Percentiles rank a stretch among this genome's conserved stretches.
These are phyloP conservation scores for Aspergillus persii DNA, from an alignment of 2,329 filamentous ascomycete genomes.

Conservation along the genomic window DNA sequence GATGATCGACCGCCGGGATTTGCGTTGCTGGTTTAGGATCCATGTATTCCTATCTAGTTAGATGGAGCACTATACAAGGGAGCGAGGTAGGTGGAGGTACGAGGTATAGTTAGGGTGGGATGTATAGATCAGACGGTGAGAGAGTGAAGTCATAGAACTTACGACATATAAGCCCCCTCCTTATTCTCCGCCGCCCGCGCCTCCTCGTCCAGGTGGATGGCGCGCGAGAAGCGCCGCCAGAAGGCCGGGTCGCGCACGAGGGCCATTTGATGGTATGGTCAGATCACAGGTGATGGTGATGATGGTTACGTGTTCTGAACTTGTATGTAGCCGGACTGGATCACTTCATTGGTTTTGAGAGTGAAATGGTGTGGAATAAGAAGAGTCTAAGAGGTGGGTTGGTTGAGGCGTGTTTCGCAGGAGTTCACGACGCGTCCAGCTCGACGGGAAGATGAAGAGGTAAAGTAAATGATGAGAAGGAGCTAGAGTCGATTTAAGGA, in stretches of 20 bases:
- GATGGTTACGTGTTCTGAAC: neutral
- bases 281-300: neutral
- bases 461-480: too few species aligned
- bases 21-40: slow-evolving; percentile 52
- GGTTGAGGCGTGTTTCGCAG: too few species aligned
- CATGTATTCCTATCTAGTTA: slow-evolving; percentile 49
- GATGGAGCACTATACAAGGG: neutral
- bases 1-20: slow-evolving; percentile 49
- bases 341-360: too few species aligned
- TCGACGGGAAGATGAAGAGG: too few species aligned
- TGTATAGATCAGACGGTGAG: neutral
- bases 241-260: slow-evolving; percentile 57
- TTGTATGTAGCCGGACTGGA: too few species aligned
- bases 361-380: too few species aligned
- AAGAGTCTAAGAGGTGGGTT: too few species aligned
- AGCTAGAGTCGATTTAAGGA: too few species aligned
- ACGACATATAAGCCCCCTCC: slow-evolving; percentile 21
- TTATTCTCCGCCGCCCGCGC: slow-evolving; percentile 22
- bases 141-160: slow-evolving; percentile 1
- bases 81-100: too few species aligned
- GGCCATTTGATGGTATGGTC: slow-evolving; percentile 40
- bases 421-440: too few species aligned
- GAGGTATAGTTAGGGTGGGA: neutral
- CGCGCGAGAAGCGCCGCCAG: slow-evolving; percentile 60
- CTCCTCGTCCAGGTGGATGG: slow-evolving; percentile 57